Evolutionary conservation across 306 rosid genomes (phyloP).

Genomic region (Ammopiptanthus mongolicus): DNA sequence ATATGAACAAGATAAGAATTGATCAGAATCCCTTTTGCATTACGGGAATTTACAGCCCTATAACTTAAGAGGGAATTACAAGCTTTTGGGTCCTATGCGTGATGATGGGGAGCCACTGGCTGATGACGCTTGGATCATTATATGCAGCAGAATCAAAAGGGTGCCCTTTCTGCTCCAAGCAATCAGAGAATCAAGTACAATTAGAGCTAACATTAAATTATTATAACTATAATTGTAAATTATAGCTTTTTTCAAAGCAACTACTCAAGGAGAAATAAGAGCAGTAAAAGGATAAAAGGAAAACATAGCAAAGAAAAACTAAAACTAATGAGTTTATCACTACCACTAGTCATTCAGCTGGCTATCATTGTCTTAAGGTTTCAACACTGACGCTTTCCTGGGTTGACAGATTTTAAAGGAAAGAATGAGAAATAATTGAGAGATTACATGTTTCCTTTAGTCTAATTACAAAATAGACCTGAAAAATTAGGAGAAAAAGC

Average conservation of each 20-base stretch:
- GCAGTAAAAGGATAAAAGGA: neutral
- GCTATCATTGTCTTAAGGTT: neutral
- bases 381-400: neutral
- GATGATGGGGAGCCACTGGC: slow-evolving; percentile 71
- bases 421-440: neutral
- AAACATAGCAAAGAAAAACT: neutral
- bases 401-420: neutral
- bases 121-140: slow-evolving; percentile 72
- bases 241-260: neutral
- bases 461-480: neutral
- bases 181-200: slow-evolving; percentile 13
- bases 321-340: neutral
- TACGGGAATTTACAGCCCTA: slow-evolving; percentile 42
- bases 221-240: neutral
- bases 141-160: slow-evolving; percentile 76
- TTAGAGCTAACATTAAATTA: slow-evolving; percentile 20
- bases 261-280: neutral
- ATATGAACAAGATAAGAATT: slow-evolving; percentile 19
- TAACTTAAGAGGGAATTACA: slow-evolving; percentile 46
- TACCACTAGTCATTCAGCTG: neutral
- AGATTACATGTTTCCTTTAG: neutral
- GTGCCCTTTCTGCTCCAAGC: slow-evolving; percentile 67
- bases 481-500: neutral
- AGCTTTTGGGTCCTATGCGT: slow-evolving; percentile 67
- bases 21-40: slow-evolving; percentile 18